These are phyloP conservation scores for Pilasporangium apinafurcum DNA, from an alignment of 352 stramenopile genomes.

Conservation along the genomic window DNA sequence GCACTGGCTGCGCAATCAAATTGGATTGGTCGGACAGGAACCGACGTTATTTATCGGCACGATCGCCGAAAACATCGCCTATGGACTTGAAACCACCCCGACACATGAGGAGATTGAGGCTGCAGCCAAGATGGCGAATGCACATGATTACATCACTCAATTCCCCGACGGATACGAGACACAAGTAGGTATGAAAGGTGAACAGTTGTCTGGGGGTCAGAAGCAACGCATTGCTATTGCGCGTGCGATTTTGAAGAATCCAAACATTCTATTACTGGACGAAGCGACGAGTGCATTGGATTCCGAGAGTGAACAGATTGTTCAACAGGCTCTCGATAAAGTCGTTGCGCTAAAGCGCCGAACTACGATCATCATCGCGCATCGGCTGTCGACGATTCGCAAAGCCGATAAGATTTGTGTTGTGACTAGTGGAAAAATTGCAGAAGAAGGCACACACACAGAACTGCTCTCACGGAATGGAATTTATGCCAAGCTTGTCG, in stretches of 20 bases:
- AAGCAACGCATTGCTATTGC: conserved; percentile 94
- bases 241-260: conserved; percentile 43
- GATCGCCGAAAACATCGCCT: conserved; percentile 79
- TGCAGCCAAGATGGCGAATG: conserved; percentile 65
- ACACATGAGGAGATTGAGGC: conserved; percentile 67
- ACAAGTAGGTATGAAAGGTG: conserved; percentile 59
- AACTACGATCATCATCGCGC: conserved; percentile 85
- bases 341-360: conserved; percentile 16
- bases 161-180: conserved; percentile 87
- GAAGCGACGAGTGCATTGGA: conserved; percentile 55
- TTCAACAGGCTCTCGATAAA: conserved; percentile 21
- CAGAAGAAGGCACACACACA: conserved; percentile 20
- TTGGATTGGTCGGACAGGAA: conserved; percentile 53
- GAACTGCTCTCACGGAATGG: conserved; percentile 9
- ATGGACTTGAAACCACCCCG: conserved; percentile 40
- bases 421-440: conserved; percentile 13
- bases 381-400: conserved; percentile 66
- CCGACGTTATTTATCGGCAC: conserved; percentile 63
- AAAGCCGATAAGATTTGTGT: conserved; percentile 22
- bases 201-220: conserved; percentile 84
- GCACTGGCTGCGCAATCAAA: conserved; percentile 31
- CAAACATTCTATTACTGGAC: conserved; percentile 26
- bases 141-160: conserved; percentile 76
- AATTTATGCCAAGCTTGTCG: conserved; percentile 14
- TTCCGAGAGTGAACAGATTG: conserved; percentile 73